Base-by-base conservation (phyloP, 2,329 filamentous ascomycete species). In the Fusarium vanettenii region DNA sequence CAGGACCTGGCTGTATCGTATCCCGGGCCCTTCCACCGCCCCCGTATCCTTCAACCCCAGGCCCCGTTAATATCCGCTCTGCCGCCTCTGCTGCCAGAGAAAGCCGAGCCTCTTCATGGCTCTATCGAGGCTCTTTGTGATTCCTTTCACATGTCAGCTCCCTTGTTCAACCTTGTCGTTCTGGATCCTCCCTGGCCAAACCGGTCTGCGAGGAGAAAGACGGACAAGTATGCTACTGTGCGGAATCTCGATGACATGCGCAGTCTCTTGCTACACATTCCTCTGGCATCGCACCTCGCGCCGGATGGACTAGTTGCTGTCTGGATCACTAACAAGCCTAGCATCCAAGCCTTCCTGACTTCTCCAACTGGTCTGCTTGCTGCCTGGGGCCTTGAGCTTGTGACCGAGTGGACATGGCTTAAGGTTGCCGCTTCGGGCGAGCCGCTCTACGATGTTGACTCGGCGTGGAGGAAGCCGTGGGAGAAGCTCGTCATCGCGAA, bases 131-230 rank as follows among this genome's bases (percentile, higher is more conserved):
- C 83, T 6, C 82, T 82, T 52, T 81, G 85, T 41, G 76, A 80
- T 3, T 71, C 73, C 0, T 88, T 91, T 73, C 73, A 85, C 1
- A 74, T 81, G 16, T 79, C 78, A 4, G 85, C 87, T 2, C 86
- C 88, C 22, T 77, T 80, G 8, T 95, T 96, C 81, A 85, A 93
- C 73, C 84, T 95, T 52, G 86, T 95, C 41, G 81, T 95, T 9
- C 84, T 95, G 22, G 94, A 96, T 79, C 94, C 94, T 4, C 94
- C 94, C 1, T 96, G 94, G 94, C 93, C 94, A 0, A 96, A 95
- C 79, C 89, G 91, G 55, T 95, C 93, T 7, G 94, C 90, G 16
- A 88, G 89, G 74, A 87, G 92, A 43, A 91, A 89, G 77, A 86
- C 73, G 60, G 82, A 84, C 78, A 77, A 86, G 74, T 90, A 91